A percentile compares a stretch with the other conserved stretches of the same genome.
Conservation (phyloP, 345 rosid species). For the Populus pruinosa region DNA sequence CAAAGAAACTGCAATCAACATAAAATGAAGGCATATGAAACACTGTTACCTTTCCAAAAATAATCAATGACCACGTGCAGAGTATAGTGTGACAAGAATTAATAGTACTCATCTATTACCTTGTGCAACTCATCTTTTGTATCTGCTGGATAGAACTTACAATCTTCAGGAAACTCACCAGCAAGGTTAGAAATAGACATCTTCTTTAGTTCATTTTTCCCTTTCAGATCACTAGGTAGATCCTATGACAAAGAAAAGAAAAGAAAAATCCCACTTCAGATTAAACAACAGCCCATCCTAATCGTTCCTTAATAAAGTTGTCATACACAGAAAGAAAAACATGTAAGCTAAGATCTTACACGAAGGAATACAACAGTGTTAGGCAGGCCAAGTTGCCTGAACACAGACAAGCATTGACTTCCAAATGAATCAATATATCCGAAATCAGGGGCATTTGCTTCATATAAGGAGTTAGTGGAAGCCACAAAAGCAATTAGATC, state of each 20-base stretch:
- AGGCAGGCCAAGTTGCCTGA: slow-evolving; percentile 82
- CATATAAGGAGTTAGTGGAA: slow-evolving; percentile 55
- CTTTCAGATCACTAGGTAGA: slow-evolving; percentile 64
- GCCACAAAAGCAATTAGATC: slow-evolving; percentile 95
- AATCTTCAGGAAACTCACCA: slow-evolving; percentile 81
- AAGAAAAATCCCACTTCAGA: slow-evolving; percentile 5
- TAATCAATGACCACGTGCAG: background rate
- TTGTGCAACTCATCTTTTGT: slow-evolving; percentile 88
- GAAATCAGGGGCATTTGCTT: slow-evolving; percentile 32
- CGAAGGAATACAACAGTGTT: slow-evolving; percentile 79
- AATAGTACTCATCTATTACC: slow-evolving; percentile 34
- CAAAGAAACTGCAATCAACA: slow-evolving; percentile 66
- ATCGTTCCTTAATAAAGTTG: background rate
- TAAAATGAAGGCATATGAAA: background rate
- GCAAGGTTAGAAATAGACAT: slow-evolving; percentile 59
- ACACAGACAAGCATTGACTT: slow-evolving; percentile 76
- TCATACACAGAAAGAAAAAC: background rate
- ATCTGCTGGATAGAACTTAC: slow-evolving; percentile 82
- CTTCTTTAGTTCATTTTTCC: slow-evolving; percentile 65
- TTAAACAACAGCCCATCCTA: background rate
- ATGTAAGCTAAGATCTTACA: slow-evolving; percentile 46
- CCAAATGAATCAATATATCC: slow-evolving; percentile 79
- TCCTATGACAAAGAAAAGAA: slow-evolving; percentile 42
- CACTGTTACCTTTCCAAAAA: background rate
- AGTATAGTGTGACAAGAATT: background rate